Base-by-base conservation (phyloP, 2,329 filamentous ascomycete genomes). In the Xylariaceae sp. region DNA sequence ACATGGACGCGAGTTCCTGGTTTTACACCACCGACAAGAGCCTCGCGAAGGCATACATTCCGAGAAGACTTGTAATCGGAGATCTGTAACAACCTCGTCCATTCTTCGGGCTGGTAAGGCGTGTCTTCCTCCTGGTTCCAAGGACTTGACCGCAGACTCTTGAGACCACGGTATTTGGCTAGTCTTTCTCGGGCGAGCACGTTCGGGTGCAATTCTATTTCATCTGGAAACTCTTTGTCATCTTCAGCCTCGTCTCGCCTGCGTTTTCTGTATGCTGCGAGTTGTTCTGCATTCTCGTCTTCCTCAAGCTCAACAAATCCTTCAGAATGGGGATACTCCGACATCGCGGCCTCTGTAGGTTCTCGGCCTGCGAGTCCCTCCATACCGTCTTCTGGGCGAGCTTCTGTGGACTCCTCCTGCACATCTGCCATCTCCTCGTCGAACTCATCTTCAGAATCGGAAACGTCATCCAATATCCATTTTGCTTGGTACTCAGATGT, bases 401-500 rank as follows among this genome's bases (percentile, higher is more conserved):
- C 80, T 19, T 80, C 36, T 2, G 44, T 75, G 1, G 75, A 73
- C 13, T 80, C 78, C 48, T 72, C 71, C 3, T 58, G 54, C 14
- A 45, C 57, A 49, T 68, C 66, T 63, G 71, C 69, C 69, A 82
- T 77, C 33, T 79, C 77, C 1, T 82, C 79, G 43, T 90, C 87
- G 36, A 75, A 65, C 44, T 90, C 89, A 59, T 90, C 76, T 63
- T 97, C 93, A 0, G 92, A 96, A 40, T 88, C 93, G 9, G 88
- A 90, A 66, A 82, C 90, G 50, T 83, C 82, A 50, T 80, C 78
- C 34, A 99, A 73, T 67, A 89, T 97, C 94, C 94, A 99, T 10
- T 93, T 92, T 18, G 92, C 82, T 72, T 99, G 94, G 71, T 97
- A 97, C 50, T 87, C 84, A 38, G 94, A 97, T 2, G 94, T 99